phyloP scores from a whole-genome alignment of 1,284 basidiomycete genomes.

The Inonotus obliquus region DNA sequence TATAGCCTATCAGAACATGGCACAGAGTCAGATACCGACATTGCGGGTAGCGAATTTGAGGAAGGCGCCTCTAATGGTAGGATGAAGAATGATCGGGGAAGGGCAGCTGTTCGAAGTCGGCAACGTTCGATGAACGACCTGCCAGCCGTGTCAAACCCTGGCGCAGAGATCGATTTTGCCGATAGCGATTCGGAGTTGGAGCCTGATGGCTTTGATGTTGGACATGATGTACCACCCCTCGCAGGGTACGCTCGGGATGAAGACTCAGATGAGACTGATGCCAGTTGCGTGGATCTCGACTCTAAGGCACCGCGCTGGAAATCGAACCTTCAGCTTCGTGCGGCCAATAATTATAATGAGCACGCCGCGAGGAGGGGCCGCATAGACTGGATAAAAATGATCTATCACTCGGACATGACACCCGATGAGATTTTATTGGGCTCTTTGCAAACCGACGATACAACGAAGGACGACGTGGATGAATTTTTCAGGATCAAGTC shows the following conservation, averaged over 20 bases:
- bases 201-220: conserved; percentile 26
- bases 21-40: conserved; percentile 24
- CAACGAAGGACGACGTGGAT: conserved; percentile 32
- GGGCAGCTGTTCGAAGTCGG: conserved; percentile 43
- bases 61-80: conserved; percentile 26
- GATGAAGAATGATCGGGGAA: conserved; percentile 31
- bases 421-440: conserved; percentile 68
- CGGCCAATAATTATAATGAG: conserved; percentile 38
- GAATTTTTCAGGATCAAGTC: conserved; percentile 72
- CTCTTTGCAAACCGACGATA: conserved; percentile 26
- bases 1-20: conserved; percentile 28
- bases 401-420: conserved; percentile 72
- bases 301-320: conserved; percentile 72
- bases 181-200: conserved; percentile 79
- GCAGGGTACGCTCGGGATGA: conserved; percentile 34
- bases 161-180: conserved; percentile 58
- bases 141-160: conserved; percentile 31
- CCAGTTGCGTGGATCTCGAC: neutral
- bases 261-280: conserved; percentile 29
- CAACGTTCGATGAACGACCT: conserved; percentile 36
- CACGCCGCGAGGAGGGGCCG: conserved; percentile 36
- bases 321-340: conserved; percentile 59
- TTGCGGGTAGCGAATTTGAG: conserved; percentile 27
- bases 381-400: conserved; percentile 82
- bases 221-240: conserved; percentile 11